Conservation (phyloP, 768 basidiomycete genomes). For the Mycena polygramma region DNA sequence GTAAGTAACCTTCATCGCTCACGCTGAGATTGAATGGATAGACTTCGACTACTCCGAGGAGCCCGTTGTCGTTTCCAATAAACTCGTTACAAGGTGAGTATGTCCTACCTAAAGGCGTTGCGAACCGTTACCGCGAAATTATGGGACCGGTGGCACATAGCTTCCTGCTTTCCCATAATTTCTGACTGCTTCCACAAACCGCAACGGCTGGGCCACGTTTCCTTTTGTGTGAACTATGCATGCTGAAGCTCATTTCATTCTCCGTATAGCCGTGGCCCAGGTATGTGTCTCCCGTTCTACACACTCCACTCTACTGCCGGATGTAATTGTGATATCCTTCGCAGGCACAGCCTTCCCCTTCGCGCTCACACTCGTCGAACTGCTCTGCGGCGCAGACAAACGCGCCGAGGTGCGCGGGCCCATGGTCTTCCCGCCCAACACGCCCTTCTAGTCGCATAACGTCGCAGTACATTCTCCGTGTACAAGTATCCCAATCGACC, state of each 20-base stretch:
- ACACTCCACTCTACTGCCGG: too few species aligned
- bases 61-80: constrained; percentile 78
- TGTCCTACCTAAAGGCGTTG: too few species aligned
- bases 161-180: too few species aligned
- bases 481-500: not conserved
- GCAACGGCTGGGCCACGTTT: too few species aligned
- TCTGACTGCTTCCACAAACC: too few species aligned
- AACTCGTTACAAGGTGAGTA: constrained; percentile 80
- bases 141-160: too few species aligned
- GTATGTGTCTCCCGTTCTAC: constrained; percentile 45
- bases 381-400: constrained; percentile 74
- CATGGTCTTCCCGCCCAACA: constrained; percentile 75
- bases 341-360: constrained; percentile 84
- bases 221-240: too few species aligned
- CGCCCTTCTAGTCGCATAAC: constrained; percentile 50
- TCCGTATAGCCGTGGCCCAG: constrained; percentile 74
- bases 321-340: too few species aligned
- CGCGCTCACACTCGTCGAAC: constrained; percentile 80
- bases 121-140: too few species aligned
- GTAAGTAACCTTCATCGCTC: not conserved
- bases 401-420: constrained; percentile 71
- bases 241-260: not conserved
- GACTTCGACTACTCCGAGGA: constrained; percentile 84
- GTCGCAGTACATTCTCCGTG: not conserved
- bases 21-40: not conserved